These are phyloP conservation scores for Cyberlindnera misumaiensis DNA, from an alignment of 805 yeast genomes.

Conservation along the genomic window DNA sequence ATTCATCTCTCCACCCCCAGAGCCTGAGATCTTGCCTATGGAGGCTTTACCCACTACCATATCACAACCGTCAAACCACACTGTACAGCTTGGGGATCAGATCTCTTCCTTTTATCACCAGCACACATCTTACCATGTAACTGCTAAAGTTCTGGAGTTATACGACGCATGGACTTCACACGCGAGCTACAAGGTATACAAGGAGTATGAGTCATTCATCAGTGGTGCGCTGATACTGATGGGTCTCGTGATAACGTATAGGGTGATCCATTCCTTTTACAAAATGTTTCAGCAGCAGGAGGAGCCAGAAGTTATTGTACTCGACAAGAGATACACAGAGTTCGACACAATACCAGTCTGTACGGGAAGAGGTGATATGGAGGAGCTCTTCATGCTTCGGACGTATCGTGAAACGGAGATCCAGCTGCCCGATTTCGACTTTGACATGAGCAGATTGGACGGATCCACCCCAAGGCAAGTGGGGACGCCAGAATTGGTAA, in stretches of 20 bases:
- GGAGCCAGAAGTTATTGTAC: neutral
- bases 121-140: constrained; percentile 4
- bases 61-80: neutral
- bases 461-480: neutral
- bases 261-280: constrained; percentile 1
- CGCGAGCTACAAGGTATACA: constrained; percentile 7
- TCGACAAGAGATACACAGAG: constrained; percentile 6
- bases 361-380: constrained; percentile 9
- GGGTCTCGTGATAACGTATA: constrained; percentile 1
- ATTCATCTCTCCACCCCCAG: too few species aligned
- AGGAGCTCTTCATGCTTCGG: constrained; percentile 7
- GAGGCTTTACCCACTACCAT: too few species aligned
- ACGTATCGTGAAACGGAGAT: constrained; percentile 2
- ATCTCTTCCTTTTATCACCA: constrained; percentile 1
- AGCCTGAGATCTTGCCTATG: too few species aligned
- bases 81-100: neutral
- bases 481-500: neutral
- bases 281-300: neutral
- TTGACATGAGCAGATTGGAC: neutral
- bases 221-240: constrained; percentile 2
- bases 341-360: constrained; percentile 12
- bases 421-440: neutral
- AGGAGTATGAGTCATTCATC: constrained; percentile 3
- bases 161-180: constrained; percentile 4
- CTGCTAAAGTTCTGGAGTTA: constrained; percentile 1